Conservation (phyloP, 108 stramenopile genomes). For the Discostella pseudostelligera region DNA sequence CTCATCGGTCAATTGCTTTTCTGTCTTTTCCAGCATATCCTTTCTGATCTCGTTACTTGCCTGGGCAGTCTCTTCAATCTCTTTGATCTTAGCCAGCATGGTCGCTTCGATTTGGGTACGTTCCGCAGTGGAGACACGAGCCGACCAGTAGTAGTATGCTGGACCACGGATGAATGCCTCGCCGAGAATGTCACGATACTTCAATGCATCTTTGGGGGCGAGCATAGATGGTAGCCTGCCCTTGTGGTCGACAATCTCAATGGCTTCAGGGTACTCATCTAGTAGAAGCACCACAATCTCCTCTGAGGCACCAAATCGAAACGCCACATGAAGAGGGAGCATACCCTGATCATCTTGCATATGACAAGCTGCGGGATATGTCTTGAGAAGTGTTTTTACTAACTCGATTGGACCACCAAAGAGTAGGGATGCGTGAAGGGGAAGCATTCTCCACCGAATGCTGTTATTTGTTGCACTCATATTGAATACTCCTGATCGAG, state of each 20-base stretch:
- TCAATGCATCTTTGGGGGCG: constrained; percentile 26
- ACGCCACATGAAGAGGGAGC: constrained; percentile 75
- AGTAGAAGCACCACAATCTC: constrained; percentile 65
- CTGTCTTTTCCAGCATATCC: constrained; percentile 16
- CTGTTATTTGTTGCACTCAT: constrained; percentile 15
- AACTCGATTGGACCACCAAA: constrained; percentile 59
- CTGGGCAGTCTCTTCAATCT: constrained; percentile 11
- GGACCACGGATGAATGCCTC: constrained; percentile 38
- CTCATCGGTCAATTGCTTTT: constrained; percentile 21
- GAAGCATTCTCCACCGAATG: constrained; percentile 71
- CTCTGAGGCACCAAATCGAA: constrained; percentile 56
- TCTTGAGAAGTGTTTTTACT: constrained; percentile 51
- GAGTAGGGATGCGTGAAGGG: constrained; percentile 72
- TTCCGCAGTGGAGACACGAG: constrained; percentile 29
- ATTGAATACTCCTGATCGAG: constrained; percentile 9
- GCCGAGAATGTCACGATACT: constrained; percentile 28
- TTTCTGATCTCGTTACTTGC: constrained; percentile 8
- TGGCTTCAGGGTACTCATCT: constrained; percentile 69
- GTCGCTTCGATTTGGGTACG: constrained; percentile 7
- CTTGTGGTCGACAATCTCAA: constrained; percentile 29
- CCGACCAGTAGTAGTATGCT: constrained; percentile 33
- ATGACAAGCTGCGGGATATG: constrained; percentile 51
- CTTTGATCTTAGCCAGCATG: constrained; percentile 9
- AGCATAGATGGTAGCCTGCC: constrained; percentile 32
- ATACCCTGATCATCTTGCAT: constrained; percentile 77